A percentile compares a stretch with the other conserved stretches of the same genome.
phyloP scores from a whole-genome alignment of 306 rosid species.

The Alnus glutinosa region DNA sequence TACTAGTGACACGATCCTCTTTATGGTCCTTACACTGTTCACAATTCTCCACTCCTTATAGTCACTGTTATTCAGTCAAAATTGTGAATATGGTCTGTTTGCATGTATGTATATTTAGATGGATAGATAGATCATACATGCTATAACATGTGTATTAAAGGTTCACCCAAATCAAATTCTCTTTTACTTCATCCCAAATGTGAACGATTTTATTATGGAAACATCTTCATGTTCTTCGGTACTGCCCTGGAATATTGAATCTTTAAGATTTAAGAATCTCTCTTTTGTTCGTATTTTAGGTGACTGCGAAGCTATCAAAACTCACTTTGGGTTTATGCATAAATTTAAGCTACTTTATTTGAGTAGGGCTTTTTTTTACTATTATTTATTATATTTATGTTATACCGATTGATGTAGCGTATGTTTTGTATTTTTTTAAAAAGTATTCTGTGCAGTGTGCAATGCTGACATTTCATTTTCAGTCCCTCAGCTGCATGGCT shows the following conservation, averaged over 20 bases:
- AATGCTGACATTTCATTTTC: background rate
- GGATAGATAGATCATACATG: background rate
- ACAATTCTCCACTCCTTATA: too few species aligned
- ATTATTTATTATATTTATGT: too few species aligned
- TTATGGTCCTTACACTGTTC: background rate
- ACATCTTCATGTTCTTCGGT: background rate
- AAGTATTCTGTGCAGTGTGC: background rate
- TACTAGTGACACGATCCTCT: background rate
- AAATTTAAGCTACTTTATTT: background rate
- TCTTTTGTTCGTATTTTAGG: background rate
- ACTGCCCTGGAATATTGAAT: background rate
- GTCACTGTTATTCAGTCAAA: too few species aligned
- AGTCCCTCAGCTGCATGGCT: too few species aligned
- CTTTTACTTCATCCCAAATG: background rate
- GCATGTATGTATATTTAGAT: background rate
- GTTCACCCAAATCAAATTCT: background rate
- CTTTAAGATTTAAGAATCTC: background rate
- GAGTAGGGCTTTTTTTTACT: too few species aligned
- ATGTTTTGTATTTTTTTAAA: too few species aligned
- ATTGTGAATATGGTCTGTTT: background rate
- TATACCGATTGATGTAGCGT: too few species aligned
- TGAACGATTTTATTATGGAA: background rate
- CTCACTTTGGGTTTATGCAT: background rate
- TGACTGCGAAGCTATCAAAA: too few species aligned
- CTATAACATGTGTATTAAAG: background rate